Conservation (phyloP, 1,139 yeast species). For the Blastobotrys petasosporus region DNA sequence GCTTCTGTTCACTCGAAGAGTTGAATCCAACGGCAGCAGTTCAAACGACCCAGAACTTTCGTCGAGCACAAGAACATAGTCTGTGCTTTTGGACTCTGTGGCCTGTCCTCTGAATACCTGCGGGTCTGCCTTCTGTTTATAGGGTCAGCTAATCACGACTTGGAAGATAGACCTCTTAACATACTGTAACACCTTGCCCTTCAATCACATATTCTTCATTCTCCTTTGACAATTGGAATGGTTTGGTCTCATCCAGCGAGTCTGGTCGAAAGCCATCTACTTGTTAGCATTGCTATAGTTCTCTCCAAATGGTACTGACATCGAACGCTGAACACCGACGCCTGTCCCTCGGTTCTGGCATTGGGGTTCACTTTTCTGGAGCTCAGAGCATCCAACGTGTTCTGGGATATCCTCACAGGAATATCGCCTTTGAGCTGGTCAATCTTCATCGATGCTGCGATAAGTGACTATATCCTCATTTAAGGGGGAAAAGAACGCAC, state of each 20-base stretch:
- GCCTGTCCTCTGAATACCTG: slow-evolving; percentile 28
- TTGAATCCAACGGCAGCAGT: slow-evolving; percentile 26
- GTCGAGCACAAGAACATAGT: slow-evolving; percentile 31
- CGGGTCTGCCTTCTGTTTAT: slow-evolving; percentile 8
- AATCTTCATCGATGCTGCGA: slow-evolving; percentile 7
- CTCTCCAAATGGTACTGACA: slow-evolving; percentile 13
- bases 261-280: slow-evolving; percentile 29
- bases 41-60: slow-evolving; percentile 23
- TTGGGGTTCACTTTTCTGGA: not conserved
- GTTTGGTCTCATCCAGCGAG: slow-evolving; percentile 20
- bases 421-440: slow-evolving; percentile 14
- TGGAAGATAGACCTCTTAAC: no score
- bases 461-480: not conserved
- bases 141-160: not conserved
- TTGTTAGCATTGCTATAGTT: slow-evolving; percentile 11
- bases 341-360: not conserved
- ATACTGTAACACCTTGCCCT: slow-evolving; percentile 10
- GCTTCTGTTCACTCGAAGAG: slow-evolving; percentile 27
- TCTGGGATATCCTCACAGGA: slow-evolving; percentile 9
- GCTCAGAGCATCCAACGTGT: slow-evolving; percentile 6
- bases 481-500: no score
- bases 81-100: slow-evolving; percentile 28
- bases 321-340: slow-evolving; percentile 17
- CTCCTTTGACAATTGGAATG: slow-evolving; percentile 18
- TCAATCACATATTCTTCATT: slow-evolving; percentile 25